Evolutionary conservation across 306 rosid genomes (phyloP), one percentile per base, ranked within the genome.

Genomic region (Bauhinia variegata): DNA sequence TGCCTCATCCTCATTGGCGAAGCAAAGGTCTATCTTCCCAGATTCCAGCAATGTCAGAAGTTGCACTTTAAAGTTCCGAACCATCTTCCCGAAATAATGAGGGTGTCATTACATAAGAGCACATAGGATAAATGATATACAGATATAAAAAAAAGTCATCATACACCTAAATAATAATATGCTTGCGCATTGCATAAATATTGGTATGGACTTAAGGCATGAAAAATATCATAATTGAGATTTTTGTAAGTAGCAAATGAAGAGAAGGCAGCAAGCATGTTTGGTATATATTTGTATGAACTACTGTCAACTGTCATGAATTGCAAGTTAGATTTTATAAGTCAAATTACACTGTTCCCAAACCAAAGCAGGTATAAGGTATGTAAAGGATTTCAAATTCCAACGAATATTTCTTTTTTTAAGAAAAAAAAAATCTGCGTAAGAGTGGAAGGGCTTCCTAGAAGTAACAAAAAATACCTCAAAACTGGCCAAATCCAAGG

Each of bases 1-100:
- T 72, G 99, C 99, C 70, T 93, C 99, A 62, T 93, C 99, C 79
- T 93, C 99, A 50, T 93, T 93, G 75, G 96, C 96, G 79, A 90
- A 93, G 83, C 99, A 93, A 53, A 93, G 96, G 86, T 93, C 96
- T 61, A 90, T 63, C 55, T 61, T 66, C 75, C 96, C 89, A 0
- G 96, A 90, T 67, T 86, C 82, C 74, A 93, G 75, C 65, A 93
- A 77, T 68, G 84, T 54, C 48, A 88, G 74, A 73, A 90, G 97
- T 46, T 89, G 96, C 38, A 11, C 9, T 72, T 69, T 88, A 62
- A 65, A 88, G 84, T 86, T 75, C 65, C 96, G 85, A 70, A 93
- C 92, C 99, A 93, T 90, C 99, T 93, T 83, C 72, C 31, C 75
- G 86, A 74, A 48, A 69, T 71, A 34, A 84, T 80, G 39, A 73